Evolutionary conservation across 2,329 filamentous ascomycete genomes (phyloP).

Genomic region (Coleophoma cylindrospora): DNA sequence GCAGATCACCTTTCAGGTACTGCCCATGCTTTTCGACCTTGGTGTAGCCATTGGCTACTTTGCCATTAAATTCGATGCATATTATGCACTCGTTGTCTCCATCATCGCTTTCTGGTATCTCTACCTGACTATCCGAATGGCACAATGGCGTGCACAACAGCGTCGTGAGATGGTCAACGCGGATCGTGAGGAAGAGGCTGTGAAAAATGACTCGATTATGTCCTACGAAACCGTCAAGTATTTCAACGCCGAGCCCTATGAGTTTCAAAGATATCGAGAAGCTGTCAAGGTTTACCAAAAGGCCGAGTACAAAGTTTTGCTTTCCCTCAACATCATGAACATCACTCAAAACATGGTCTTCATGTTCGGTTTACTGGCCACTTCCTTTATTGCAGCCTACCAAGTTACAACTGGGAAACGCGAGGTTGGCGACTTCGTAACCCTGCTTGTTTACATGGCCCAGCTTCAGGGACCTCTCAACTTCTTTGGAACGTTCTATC

Average conservation of each 20-base stretch:
- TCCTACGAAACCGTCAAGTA: conserved; percentile 97
- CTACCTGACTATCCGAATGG: conserved; percentile 94
- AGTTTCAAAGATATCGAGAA: conserved; percentile 67
- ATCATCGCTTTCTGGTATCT: conserved; percentile 95
- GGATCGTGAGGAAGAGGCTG: conserved; percentile 89
- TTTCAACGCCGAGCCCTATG: conserved; percentile 79
- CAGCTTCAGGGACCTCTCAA: conserved; percentile 79
- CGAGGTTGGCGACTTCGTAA: conserved; percentile 66
- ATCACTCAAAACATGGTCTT: conserved; percentile 77
- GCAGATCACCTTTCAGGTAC: conserved; percentile 91
- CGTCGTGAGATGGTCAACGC: conserved; percentile 92
- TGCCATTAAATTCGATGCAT: conserved; percentile 71
- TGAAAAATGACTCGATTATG: conserved; percentile 97
- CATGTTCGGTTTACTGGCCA: conserved; percentile 68
- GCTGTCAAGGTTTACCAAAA: conserved; percentile 68
- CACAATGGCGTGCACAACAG: conserved; percentile 85
- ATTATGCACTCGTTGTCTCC: conserved; percentile 85
- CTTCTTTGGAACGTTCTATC: conserved; percentile 92
- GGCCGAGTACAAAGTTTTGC: conserved; percentile 71
- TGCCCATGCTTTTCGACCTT: conserved; percentile 91
- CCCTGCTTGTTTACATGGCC: conserved; percentile 70
- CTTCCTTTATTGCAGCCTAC: conserved; percentile 70
- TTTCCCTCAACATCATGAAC: conserved; percentile 76
- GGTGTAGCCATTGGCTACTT: conserved; percentile 81
- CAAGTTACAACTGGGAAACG: conserved; percentile 66